Percentiles rank a stretch among this genome's conserved stretches.
Evolutionary conservation across 2,329 filamentous ascomycete genomes (phyloP).

Genomic region (Aspergillus caelatus): DNA sequence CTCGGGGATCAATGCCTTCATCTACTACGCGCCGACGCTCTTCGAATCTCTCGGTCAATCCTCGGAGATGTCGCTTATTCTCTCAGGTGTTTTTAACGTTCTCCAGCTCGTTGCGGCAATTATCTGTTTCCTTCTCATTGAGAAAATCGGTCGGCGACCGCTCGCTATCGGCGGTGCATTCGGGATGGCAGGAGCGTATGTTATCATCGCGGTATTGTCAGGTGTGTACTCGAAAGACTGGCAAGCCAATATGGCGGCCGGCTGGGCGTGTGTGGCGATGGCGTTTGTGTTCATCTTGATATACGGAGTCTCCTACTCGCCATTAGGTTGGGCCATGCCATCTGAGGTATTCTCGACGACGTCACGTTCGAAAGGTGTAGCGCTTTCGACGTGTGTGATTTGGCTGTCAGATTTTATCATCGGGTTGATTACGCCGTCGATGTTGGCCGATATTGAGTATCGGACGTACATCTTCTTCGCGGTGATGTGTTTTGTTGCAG

Average conservation of each 20-base stretch:
- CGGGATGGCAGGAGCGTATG: conserved; percentile 19
- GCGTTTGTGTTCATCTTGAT: conserved; percentile 19
- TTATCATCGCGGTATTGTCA: conserved; percentile 32
- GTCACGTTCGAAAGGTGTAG: conserved; percentile 66
- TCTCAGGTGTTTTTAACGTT: conserved; percentile 48
- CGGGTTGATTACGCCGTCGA: conserved; percentile 65
- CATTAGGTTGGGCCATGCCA: conserved; percentile 37
- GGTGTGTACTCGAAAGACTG: conserved; percentile 23
- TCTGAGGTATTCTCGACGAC: conserved; percentile 69
- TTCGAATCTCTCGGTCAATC: conserved; percentile 54
- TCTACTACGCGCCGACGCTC: conserved; percentile 56
- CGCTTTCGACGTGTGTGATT: conserved; percentile 67
- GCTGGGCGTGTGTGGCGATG: conserved; percentile 22
- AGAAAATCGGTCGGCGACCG: conserved; percentile 47
- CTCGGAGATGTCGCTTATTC: conserved; percentile 68
- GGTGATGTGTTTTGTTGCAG: conserved; percentile 16
- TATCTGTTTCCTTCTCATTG: conserved; percentile 48
- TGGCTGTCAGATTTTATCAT: conserved; percentile 75
- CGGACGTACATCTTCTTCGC: conserved; percentile 27
- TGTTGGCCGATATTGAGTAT: conserved; percentile 46
- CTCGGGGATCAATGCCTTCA: conserved; percentile 42
- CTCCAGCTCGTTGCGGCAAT: conserved; percentile 66
- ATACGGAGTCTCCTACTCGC: conserved; percentile 32
- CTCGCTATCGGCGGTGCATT: conserved; percentile 64
- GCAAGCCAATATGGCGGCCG: conserved; percentile 23